These are phyloP conservation scores for Mycosphaerelloides madeirae DNA, from an alignment of 2,329 filamentous ascomycete genomes.

Conservation along the genomic window DNA sequence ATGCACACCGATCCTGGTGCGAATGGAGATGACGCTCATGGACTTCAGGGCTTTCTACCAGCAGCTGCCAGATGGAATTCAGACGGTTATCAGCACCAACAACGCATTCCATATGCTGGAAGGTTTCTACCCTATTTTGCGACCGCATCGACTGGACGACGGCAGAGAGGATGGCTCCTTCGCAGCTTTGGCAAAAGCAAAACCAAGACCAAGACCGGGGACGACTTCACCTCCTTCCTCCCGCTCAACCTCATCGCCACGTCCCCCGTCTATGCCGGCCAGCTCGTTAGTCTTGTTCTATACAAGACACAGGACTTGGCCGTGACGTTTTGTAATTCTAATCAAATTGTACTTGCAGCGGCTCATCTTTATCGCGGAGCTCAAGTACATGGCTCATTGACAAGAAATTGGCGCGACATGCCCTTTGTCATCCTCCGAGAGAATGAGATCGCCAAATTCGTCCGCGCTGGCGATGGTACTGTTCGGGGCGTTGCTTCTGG, in stretches of 20 bases:
- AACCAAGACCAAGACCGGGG: too few relatives aligned
- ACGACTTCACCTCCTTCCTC: not conserved
- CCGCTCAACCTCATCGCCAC: not conserved
- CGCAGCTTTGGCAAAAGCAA: too few relatives aligned
- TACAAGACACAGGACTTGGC: not conserved
- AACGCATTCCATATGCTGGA: too few relatives aligned
- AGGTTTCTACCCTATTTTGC: too few relatives aligned
- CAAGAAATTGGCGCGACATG: not conserved
- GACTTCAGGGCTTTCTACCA: too few relatives aligned
- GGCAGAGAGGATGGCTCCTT: too few relatives aligned
- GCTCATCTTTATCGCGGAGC: constrained; percentile 2
- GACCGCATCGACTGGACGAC: too few relatives aligned
- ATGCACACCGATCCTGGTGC: not conserved
- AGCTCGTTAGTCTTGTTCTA: not conserved
- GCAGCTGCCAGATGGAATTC: too few relatives aligned
- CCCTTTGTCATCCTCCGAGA: not conserved
- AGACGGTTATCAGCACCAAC: too few relatives aligned
- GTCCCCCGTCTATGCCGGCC: not conserved
- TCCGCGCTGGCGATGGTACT: not conserved
- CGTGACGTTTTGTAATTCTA: not conserved
- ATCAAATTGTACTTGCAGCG: not conserved
- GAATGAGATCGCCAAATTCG: not conserved
- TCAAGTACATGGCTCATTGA: not conserved
- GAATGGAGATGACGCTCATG: too few relatives aligned
- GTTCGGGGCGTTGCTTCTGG: not conserved